Conservation (phyloP, 495 filamentous ascomycete genomes). For the Cryomyces minteri region DNA sequence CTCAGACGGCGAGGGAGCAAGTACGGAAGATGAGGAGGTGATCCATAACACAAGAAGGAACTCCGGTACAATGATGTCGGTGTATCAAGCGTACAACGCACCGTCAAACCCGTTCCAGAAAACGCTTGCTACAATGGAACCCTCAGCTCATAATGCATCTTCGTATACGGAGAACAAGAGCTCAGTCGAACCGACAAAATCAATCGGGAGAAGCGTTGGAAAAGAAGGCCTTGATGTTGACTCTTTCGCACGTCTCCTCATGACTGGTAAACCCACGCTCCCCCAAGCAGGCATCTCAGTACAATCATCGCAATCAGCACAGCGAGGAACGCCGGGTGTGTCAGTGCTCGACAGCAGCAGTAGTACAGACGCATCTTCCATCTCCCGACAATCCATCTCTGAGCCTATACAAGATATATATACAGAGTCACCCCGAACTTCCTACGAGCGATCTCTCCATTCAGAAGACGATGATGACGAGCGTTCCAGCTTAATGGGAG, state of each 20-base stretch:
- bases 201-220: background rate
- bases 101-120: conserved; percentile 16
- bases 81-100: background rate
- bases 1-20: conserved; percentile 1
- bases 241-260: conserved; percentile 19
- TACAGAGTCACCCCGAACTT: conserved; percentile 17
- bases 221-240: conserved; percentile 17
- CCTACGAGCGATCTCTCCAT: conserved; percentile 12
- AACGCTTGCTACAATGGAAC: conserved; percentile 18
- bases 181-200: background rate
- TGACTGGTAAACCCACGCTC: conserved; percentile 16
- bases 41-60: conserved; percentile 7
- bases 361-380: conserved; percentile 20
- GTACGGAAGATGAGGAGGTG: conserved; percentile 5
- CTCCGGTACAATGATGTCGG: background rate
- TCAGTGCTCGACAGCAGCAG: conserved; percentile 15
- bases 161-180: background rate
- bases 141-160: background rate
- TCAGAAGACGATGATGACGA: conserved; percentile 19
- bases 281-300: conserved; percentile 1
- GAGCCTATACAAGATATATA: conserved; percentile 15
- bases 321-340: background rate
- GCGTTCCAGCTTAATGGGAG: conserved; percentile 9
- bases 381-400: conserved; percentile 19
- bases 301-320: background rate